These are phyloP conservation scores for Colletotrichum kahawae DNA, from an alignment of 2,329 filamentous ascomycete species.

Conservation along the genomic window DNA sequence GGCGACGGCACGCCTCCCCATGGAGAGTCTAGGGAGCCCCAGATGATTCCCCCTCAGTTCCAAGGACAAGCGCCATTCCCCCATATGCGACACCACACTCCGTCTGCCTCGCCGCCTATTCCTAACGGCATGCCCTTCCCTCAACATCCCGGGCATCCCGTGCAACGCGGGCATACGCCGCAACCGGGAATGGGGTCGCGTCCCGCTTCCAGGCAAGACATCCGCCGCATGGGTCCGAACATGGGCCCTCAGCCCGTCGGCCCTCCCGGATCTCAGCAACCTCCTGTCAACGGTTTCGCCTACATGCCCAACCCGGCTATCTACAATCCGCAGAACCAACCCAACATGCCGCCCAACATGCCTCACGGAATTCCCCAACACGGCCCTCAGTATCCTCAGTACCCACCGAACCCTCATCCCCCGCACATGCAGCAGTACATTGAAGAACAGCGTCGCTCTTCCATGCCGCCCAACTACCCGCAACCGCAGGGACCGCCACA, in stretches of 20 bases:
- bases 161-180: slow-evolving; percentile 77
- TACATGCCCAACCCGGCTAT: slow-evolving; percentile 88
- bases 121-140: slow-evolving; percentile 76
- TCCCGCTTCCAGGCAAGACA: slow-evolving; percentile 80
- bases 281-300: slow-evolving; percentile 72
- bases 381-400: slow-evolving; percentile 43
- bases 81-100: slow-evolving; percentile 81
- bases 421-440: slow-evolving; percentile 70
- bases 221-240: slow-evolving; percentile 76
- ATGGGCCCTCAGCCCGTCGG: slow-evolving; percentile 69
- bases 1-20: slow-evolving; percentile 76
- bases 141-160: slow-evolving; percentile 48
- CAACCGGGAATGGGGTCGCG: slow-evolving; percentile 78
- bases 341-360: slow-evolving; percentile 43
- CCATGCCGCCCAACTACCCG: slow-evolving; percentile 71
- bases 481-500: slow-evolving; percentile 56
- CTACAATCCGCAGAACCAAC: slow-evolving; percentile 70
- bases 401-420: slow-evolving; percentile 26
- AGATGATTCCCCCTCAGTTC: slow-evolving; percentile 73
- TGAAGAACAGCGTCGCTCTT: slow-evolving; percentile 77
- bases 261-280: slow-evolving; percentile 58
- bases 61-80: slow-evolving; percentile 75
- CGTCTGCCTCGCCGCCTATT: slow-evolving; percentile 88
- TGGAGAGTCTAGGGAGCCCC: slow-evolving; percentile 62
- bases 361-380: slow-evolving; percentile 41